These are phyloP conservation scores for Haplographium delicatum DNA, from an alignment of 495 filamentous ascomycete species.

Conservation along the genomic window DNA sequence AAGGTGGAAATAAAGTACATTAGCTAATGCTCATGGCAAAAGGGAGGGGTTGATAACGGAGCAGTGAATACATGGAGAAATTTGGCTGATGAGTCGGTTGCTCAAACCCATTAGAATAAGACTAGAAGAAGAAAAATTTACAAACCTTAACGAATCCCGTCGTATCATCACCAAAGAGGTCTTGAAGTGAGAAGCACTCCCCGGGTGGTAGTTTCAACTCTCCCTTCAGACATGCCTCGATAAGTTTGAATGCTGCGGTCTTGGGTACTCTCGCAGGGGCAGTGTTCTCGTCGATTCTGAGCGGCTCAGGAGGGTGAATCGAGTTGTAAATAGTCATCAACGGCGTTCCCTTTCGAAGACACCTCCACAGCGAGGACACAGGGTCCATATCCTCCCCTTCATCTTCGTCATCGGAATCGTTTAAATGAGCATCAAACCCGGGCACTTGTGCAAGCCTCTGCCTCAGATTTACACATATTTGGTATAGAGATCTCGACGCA, in stretches of 20 bases:
- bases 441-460: constrained; percentile 77
- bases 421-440: constrained; percentile 66
- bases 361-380: constrained; percentile 86
- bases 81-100: too few relatives aligned
- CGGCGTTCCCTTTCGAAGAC: constrained; percentile 77
- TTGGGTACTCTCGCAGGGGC: constrained; percentile 62
- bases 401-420: constrained; percentile 60
- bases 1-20: constrained; percentile 2
- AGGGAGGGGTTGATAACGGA: background rate
- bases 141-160: constrained; percentile 92
- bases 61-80: background rate
- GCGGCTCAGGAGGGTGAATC: constrained; percentile 55
- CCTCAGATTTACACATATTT: constrained; percentile 83
- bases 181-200: constrained; percentile 86
- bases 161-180: constrained; percentile 89
- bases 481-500: constrained; percentile 82
- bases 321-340: constrained; percentile 87
- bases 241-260: constrained; percentile 50
- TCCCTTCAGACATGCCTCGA: constrained; percentile 44
- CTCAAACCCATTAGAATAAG: too few relatives aligned
- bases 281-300: constrained; percentile 55
- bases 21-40: background rate
- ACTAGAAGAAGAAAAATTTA: constrained; percentile 7
- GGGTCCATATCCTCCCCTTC: constrained; percentile 56
- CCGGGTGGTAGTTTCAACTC: constrained; percentile 70